Conservation (phyloP, 108 stramenopile genomes). For the Aurantiochytrium sp. region DNA sequence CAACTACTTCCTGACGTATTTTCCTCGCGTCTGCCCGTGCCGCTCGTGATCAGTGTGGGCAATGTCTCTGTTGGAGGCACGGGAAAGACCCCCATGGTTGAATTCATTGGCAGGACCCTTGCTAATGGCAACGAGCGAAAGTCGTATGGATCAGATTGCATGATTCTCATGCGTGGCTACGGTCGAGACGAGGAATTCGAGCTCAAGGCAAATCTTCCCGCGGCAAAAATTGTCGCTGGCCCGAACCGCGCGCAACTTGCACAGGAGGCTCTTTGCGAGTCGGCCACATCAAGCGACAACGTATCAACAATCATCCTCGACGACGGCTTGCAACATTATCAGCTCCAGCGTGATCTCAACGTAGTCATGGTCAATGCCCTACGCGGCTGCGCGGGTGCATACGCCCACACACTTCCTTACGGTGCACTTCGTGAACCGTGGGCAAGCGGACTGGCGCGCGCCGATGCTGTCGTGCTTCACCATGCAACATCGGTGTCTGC, state of each 20-base stretch:
- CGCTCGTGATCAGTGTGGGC: neutral
- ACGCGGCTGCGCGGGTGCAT: neutral
- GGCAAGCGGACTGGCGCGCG: neutral
- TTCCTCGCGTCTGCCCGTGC: neutral
- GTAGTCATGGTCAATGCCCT: neutral
- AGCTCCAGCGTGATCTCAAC: neutral
- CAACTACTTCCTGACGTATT: neutral
- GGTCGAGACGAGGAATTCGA: neutral
- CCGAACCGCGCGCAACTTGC: neutral
- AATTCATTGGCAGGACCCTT: neutral
- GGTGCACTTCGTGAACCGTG: neutral
- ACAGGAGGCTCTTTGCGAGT: neutral
- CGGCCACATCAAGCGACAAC: neutral
- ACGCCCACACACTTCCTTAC: neutral
- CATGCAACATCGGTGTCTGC: neutral
- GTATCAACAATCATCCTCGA: neutral
- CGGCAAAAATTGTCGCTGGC: neutral
- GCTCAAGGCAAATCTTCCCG: neutral
- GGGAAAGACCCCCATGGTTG: neutral
- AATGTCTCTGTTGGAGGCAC: neutral
- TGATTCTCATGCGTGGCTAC: neutral
- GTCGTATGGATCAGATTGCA: neutral
- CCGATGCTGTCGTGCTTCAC: neutral
- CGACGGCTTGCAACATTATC: neutral
- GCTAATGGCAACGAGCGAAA: neutral